phyloP scores from a whole-genome alignment of 164 flowering plant genomes.

The Protea cynaroides region DNA sequence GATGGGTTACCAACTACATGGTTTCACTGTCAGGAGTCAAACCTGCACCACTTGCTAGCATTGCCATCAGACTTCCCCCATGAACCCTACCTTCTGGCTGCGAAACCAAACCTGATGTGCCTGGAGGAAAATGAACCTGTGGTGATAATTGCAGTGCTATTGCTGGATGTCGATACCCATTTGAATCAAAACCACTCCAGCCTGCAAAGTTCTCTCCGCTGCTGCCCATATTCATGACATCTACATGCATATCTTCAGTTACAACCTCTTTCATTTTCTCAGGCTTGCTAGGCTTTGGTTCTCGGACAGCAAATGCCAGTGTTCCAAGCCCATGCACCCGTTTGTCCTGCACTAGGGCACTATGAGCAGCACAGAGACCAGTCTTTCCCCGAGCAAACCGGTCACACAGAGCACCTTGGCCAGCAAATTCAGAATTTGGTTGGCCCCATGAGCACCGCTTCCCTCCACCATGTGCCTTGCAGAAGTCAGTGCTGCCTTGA shows the following conservation, averaged over 20 bases:
- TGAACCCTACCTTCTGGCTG: background rate
- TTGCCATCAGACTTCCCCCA: background rate
- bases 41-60: background rate
- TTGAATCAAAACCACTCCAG: background rate
- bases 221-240: background rate
- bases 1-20: too few species aligned
- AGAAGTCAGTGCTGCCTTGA: constrained; percentile 1
- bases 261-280: background rate
- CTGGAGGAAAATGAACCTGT: background rate
- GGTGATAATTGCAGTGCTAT: background rate
- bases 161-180: background rate
- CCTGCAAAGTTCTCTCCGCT: background rate
- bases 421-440: background rate
- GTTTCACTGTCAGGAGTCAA: too few species aligned
- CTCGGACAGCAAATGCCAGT: background rate
- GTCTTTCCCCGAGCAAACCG: background rate
- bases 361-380: background rate
- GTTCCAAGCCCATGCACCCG: background rate
- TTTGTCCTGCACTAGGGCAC: background rate
- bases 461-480: background rate
- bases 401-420: background rate
- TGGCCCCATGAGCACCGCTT: background rate
- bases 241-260: too few species aligned
- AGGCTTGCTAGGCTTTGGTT: background rate
- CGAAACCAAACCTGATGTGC: background rate